Percentiles rank a stretch among this genome's conserved stretches.
phyloP scores from a whole-genome alignment of 139 green algal genomes.

The Chlamydomonas eustigma region DNA sequence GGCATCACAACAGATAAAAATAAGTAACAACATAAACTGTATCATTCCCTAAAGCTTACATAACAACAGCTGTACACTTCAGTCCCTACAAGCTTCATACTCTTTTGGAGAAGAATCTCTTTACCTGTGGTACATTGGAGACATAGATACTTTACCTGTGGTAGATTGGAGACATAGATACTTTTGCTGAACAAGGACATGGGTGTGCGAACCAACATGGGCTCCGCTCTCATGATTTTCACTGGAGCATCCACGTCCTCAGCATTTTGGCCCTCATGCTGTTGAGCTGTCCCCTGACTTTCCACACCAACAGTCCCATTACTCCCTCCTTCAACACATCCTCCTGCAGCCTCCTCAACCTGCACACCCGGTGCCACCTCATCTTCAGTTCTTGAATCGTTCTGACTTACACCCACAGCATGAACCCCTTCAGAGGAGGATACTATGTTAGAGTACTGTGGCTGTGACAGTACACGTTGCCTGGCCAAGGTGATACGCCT shows the following conservation, averaged over 20 bases:
- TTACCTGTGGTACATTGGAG: no score
- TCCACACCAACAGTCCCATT: background rate
- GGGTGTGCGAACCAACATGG: constrained; percentile 28
- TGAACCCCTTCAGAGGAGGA: background rate
- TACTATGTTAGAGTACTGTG: background rate
- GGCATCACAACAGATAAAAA: no score
- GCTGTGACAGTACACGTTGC: background rate
- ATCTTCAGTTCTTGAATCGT: background rate
- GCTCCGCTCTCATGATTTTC: constrained; percentile 28
- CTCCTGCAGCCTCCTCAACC: background rate
- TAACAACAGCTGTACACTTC: no score
- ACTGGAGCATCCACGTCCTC: constrained; percentile 2
- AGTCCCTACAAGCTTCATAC: no score
- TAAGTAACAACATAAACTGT: no score
- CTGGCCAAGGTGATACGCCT: background rate
- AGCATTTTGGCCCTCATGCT: background rate
- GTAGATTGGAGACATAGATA: constrained; percentile 52
- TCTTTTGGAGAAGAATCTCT: no score
- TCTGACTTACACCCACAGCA: background rate
- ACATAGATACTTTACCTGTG: constrained; percentile 22
- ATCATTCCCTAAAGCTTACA: no score
- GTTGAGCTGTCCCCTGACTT: background rate
- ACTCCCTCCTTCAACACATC: constrained; percentile 36
- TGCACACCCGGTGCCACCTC: background rate
- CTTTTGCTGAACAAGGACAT: constrained; percentile 42